Percentiles rank a stretch among this genome's conserved stretches.
These are phyloP conservation scores for Xylaria venustula DNA, from an alignment of 495 filamentous ascomycete species.

Conservation along the genomic window DNA sequence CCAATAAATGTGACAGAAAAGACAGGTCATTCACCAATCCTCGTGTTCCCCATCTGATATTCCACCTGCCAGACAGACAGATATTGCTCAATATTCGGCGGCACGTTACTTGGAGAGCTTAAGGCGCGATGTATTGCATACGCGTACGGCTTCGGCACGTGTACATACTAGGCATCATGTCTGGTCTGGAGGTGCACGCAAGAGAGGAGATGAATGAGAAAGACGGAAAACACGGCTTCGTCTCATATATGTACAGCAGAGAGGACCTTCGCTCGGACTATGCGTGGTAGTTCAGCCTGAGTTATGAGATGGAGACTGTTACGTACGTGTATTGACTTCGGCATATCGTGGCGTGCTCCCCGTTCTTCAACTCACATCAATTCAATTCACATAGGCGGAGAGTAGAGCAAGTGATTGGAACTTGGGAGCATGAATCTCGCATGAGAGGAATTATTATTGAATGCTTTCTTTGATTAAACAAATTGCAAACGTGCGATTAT, in stretches of 20 bases:
- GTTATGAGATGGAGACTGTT: background rate
- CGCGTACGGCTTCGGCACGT: conserved; percentile 8
- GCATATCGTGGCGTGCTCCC: conserved; percentile 1
- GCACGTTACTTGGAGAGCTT: background rate
- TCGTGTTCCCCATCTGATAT: background rate
- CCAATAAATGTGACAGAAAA: no score
- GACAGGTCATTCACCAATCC: no score
- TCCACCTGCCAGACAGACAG: no score
- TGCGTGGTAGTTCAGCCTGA: conserved; percentile 6
- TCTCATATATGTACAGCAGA: conserved; percentile 3
- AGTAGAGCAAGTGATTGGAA: background rate
- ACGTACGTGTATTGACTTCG: conserved; percentile 1
- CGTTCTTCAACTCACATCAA: background rate
- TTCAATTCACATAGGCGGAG: background rate
- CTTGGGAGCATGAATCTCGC: no score
- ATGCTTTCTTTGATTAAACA: no score
- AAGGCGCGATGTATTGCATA: conserved; percentile 1
- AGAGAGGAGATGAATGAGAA: background rate
- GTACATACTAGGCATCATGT: background rate
- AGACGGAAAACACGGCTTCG: background rate
- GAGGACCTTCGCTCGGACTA: background rate
- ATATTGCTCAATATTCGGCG: no score
- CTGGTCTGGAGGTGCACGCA: no score
- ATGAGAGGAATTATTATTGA: no score
- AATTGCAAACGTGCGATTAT: conserved; percentile 9